These are phyloP conservation scores for Beauveria pseudobassiana DNA, from an alignment of 2,329 filamentous ascomycete species.

Conservation along the genomic window DNA sequence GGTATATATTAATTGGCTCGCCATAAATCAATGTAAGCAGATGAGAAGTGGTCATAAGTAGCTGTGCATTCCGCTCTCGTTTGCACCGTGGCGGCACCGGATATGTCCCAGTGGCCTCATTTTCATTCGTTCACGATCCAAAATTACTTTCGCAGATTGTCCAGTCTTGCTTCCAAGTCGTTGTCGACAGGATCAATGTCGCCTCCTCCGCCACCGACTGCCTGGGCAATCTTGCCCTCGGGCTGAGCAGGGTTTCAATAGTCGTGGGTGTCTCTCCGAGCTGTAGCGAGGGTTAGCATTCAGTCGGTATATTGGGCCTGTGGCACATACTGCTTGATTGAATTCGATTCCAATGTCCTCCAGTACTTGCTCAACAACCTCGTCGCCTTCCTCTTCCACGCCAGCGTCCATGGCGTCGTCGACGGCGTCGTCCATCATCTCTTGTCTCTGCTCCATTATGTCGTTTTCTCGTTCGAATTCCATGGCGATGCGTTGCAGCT, in stretches of 20 bases:
- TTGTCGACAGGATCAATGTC: constrained; percentile 70
- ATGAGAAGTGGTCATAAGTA: neutral
- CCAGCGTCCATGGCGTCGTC: constrained; percentile 90
- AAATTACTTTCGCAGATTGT: constrained; percentile 63
- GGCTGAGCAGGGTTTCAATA: constrained; percentile 61
- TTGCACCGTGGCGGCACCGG: neutral
- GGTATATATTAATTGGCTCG: constrained; percentile 3
- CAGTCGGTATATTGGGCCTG: neutral
- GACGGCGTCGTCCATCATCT: constrained; percentile 99
- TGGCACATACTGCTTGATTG: constrained; percentile 67
- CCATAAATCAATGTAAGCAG: neutral
- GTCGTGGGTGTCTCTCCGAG: constrained; percentile 87
- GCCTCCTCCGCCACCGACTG: constrained; percentile 58
- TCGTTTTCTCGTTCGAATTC: constrained; percentile 99
- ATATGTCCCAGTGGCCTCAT: neutral
- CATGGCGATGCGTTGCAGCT: constrained; percentile 93
- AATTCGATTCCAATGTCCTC: constrained; percentile 96
- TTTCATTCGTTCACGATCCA: neutral
- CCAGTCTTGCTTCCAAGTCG: constrained; percentile 86
- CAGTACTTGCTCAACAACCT: constrained; percentile 91
- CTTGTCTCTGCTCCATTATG: constrained; percentile 97
- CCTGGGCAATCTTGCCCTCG: constrained; percentile 77
- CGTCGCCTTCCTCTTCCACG: constrained; percentile 91
- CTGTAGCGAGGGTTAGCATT: constrained; percentile 39
- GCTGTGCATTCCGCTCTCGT: neutral